These are phyloP conservation scores for Pluteus cervinus DNA, from an alignment of 768 basidiomycete species.

Conservation along the genomic window DNA sequence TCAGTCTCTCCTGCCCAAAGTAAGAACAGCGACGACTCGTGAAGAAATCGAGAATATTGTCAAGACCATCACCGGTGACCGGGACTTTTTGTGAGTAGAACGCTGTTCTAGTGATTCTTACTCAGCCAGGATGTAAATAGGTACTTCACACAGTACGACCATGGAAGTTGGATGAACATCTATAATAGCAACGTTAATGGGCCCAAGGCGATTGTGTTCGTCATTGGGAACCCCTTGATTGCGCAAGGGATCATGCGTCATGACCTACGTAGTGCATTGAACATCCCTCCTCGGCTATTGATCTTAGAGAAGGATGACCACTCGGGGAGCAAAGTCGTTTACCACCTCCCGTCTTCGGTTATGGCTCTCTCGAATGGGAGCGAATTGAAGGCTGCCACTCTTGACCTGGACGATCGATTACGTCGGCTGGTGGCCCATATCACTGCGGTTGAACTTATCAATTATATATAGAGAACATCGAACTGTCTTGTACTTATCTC, in stretches of 20 bases:
- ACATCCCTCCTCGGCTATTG: constrained; percentile 41
- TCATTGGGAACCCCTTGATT: constrained; percentile 45
- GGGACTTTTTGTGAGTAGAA: constrained; percentile 40
- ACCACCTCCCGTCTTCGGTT: constrained; percentile 43
- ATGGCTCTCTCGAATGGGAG: constrained; percentile 26
- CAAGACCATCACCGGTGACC: constrained; percentile 20
- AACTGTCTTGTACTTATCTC: no score
- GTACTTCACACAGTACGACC: constrained; percentile 33
- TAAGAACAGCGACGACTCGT: constrained; percentile 22
- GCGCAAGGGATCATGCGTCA: constrained; percentile 37
- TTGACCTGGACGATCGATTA: constrained; percentile 36
- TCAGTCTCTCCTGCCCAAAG: constrained; percentile 14
- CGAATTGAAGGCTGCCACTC: constrained; percentile 25
- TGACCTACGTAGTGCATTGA: constrained; percentile 32
- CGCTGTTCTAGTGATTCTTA: neutral
- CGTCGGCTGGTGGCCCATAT: constrained; percentile 33
- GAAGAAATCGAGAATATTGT: constrained; percentile 32
- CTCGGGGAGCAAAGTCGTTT: constrained; percentile 34
- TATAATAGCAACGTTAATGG: constrained; percentile 18
- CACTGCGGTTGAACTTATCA: constrained; percentile 18
- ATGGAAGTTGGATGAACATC: constrained; percentile 29
- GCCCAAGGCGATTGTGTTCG: constrained; percentile 34
- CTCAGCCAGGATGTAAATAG: constrained; percentile 16
- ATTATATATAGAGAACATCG: no score
- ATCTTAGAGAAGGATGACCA: constrained; percentile 32